Base-by-base conservation (phyloP, 306 rosid genomes). In the Cucurbita moschata region DNA sequence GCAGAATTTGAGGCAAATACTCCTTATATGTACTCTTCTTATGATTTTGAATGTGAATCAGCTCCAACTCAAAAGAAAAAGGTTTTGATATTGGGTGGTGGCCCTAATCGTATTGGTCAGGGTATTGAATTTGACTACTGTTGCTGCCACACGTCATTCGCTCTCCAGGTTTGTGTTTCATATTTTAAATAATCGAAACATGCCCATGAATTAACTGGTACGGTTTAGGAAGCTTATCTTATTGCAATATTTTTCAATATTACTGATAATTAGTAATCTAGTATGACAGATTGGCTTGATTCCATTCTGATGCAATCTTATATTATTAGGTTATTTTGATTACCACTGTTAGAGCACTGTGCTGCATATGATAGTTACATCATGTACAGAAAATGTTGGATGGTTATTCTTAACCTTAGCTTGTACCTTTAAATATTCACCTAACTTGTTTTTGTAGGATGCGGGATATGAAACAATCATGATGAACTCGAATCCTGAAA, bases 1-100 rank as follows among this genome's bases (percentile, higher is more conserved):
- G 99, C 99, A n/a, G 97, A 95, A 78, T 95, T 95, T 84, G 99
- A 95, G 85, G 99, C 99, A 38, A 85, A 91, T 77, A 91, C 96
- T 63, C 97, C 97, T n/a, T 95, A 89, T 49, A 91, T 95, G 99
- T 95, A 95, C 80, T 95, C 99, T 65, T 95, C 97, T 49, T 95
- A 95, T 85, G 99, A 95, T 85, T 84, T 83, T 79, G 96, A 95
- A 86, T 91, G 99, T 50, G 97, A 95, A 85, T 90, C 97, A 50
- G 90, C 88, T 57, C 99, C 97, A 78, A 95, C 97, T 26, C 82
- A 76, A 54, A 84, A 43, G 46, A 95, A 87, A 84, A 95, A 95
- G 85, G 96, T 95, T 78, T 77, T 95, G 55, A 95, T 95, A 76
- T 84, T 95, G 83, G 99, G 99, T 62, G 99, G 97, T 72, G 96